Evolutionary conservation across 1,284 basidiomycete genomes (phyloP).

Genomic region (Ganoderma boninense): DNA sequence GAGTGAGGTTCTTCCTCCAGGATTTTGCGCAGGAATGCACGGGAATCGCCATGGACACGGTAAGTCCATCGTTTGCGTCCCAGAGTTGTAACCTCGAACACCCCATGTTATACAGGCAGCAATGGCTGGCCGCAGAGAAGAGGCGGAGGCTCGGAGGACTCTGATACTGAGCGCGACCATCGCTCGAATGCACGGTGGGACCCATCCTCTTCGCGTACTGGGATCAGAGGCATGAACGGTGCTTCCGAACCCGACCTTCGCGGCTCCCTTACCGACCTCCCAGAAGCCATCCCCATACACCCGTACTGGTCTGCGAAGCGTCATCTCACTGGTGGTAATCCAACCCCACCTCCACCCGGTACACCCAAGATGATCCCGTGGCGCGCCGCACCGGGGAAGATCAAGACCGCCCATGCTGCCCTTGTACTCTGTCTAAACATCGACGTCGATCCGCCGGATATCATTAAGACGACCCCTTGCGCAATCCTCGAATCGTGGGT

Average conservation of each 20-base stretch:
- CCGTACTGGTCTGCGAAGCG: slow-evolving; percentile 87
- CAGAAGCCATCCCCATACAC: slow-evolving; percentile 66
- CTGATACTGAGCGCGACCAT: slow-evolving; percentile 56
- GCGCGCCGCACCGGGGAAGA: slow-evolving; percentile 83
- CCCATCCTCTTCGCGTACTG: slow-evolving; percentile 49
- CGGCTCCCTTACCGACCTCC: slow-evolving; percentile 51
- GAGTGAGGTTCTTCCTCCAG: slow-evolving; percentile 3
- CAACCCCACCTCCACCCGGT: slow-evolving; percentile 71
- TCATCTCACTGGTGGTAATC: slow-evolving; percentile 89
- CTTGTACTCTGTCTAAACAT: slow-evolving; percentile 98
- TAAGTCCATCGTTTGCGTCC: slow-evolving; percentile 14
- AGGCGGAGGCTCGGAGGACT: slow-evolving; percentile 47
- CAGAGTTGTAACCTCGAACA: background rate
- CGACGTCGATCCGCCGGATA: slow-evolving; percentile 96
- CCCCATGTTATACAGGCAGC: slow-evolving; percentile 22
- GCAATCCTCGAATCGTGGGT: slow-evolving; percentile 98
- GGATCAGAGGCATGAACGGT: slow-evolving; percentile 39
- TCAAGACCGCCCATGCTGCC: slow-evolving; percentile 92
- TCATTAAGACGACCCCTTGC: slow-evolving; percentile 97
- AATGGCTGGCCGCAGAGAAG: slow-evolving; percentile 28
- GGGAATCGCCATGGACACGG: slow-evolving; percentile 32
- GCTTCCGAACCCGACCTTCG: slow-evolving; percentile 44
- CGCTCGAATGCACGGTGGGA: slow-evolving; percentile 52
- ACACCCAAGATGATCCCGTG: slow-evolving; percentile 77
- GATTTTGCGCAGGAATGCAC: slow-evolving; percentile 25